Base-by-base conservation (phyloP, 352 stramenopile species). In the Globisporangium recalcitrans region DNA sequence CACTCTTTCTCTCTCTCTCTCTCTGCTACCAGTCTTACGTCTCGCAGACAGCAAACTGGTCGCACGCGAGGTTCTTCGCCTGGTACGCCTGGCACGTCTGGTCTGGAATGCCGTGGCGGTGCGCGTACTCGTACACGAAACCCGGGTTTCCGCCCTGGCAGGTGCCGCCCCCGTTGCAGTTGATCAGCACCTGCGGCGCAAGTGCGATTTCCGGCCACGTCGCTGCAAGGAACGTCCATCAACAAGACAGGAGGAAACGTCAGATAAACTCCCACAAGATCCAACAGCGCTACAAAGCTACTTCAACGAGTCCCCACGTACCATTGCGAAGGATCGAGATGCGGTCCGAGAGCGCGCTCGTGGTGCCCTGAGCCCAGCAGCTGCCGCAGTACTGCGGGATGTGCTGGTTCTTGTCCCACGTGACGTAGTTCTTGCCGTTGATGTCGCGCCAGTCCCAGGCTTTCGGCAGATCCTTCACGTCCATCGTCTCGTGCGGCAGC, bases 371-470 rank as follows among this genome's bases (percentile, higher is more conserved):
- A 0, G 90, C 89, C 91, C 91, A 98, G 76, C 90, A 98, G 49
- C 85, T 96, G n/a, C 89, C 88, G 56, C 91, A 97, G 72, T 97
- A 97, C 48, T 87, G 71, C 27, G 97, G 97, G 60, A 99, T 98
- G 74, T 99, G 97, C 72, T 99, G 97, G 78, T 99, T 99, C 68
- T 98, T 96, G 71, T 96, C 93, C 81, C 95, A 98, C n/a, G 96
- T 99, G 21, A 98, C 82, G 70, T 95, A 98, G 74, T 89, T 97
- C 65, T 83, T 91, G 52, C 96, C 96, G 65, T 97, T 80, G 1
- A 99, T 75, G 67, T 98, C 90, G 49, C 91, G 87, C 95, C 96
- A 99, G 72, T 96, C 91, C 81, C 97, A 99, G 19, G 54, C 66
- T 61, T 96, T 91, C 3, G 97, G 97, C 9, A 99, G 65, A n/a